Conservation (phyloP, 495 filamentous ascomycete species). For the Tuber brumale region DNA sequence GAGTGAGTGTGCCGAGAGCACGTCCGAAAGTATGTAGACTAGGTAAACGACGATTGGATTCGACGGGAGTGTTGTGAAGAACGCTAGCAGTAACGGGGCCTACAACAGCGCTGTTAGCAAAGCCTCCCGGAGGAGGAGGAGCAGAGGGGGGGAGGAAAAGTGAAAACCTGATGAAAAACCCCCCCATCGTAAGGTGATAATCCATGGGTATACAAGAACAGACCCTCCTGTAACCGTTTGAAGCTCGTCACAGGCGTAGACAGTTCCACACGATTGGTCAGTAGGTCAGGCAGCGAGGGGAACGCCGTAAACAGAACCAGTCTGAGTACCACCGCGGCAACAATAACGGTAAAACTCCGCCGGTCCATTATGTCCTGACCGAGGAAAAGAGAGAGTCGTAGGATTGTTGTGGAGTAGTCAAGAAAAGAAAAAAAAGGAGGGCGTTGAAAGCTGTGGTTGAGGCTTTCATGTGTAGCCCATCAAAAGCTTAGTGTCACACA, state of each 20-base stretch:
- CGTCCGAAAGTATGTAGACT: conserved; percentile 74
- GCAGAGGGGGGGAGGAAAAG: not conserved
- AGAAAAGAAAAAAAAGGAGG: not conserved
- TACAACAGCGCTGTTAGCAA: conserved; percentile 37
- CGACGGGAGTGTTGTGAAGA: conserved; percentile 80
- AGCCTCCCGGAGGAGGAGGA: not conserved
- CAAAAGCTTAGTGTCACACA: not conserved
- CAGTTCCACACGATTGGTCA: conserved; percentile 89
- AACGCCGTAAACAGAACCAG: conserved; percentile 73
- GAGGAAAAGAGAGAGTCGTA: not conserved
- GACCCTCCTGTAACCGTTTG: conserved; percentile 95
- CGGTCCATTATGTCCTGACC: conserved; percentile 52
- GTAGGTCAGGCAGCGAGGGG: conserved; percentile 73
- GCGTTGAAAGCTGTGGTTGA: not conserved
- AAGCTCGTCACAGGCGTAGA: conserved; percentile 96
- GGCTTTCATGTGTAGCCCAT: not conserved
- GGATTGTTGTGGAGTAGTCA: not conserved
- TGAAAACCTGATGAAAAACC: conserved; percentile 78
- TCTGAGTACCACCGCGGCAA: conserved; percentile 68
- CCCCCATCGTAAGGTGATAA: conserved; percentile 96
- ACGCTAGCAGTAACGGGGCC: conserved; percentile 82
- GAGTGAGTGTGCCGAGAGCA: conserved; percentile 77
- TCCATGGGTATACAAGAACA: conserved; percentile 93
- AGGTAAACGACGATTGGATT: conserved; percentile 63
- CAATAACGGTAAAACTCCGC: conserved; percentile 68